Evolutionary conservation across 108 stramenopile genomes (phyloP).

Genomic region (Skeletonema potamos): DNA sequence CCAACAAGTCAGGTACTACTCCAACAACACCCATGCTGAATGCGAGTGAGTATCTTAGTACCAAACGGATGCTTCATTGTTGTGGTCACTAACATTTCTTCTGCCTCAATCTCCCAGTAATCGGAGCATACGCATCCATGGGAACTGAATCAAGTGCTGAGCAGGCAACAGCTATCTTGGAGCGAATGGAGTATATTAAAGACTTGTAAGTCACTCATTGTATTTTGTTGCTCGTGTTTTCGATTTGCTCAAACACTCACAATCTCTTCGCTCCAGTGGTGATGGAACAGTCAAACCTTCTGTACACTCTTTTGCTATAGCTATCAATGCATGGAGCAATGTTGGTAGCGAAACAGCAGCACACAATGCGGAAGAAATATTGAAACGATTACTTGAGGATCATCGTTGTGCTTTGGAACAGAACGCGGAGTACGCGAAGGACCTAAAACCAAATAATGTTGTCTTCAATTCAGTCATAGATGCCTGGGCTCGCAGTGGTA

Average conservation of each 20-base stretch:
- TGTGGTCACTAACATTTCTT: neutral
- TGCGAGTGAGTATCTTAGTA: neutral
- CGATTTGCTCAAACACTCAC: neutral
- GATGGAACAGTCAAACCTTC: slow-evolving; percentile 25
- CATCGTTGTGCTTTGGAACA: slow-evolving; percentile 36
- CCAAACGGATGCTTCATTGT: neutral
- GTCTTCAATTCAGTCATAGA: slow-evolving; percentile 65
- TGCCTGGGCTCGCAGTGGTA: slow-evolving; percentile 58
- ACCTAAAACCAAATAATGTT: slow-evolving; percentile 52
- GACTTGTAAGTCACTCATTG: slow-evolving; percentile 8
- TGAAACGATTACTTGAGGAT: slow-evolving; percentile 31
- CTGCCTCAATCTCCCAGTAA: neutral
- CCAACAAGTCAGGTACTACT: neutral
- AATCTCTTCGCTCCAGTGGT: slow-evolving; percentile 2
- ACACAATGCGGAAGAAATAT: slow-evolving; percentile 47
- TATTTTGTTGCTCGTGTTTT: neutral
- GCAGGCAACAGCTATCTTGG: slow-evolving; percentile 54
- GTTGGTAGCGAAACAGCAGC: slow-evolving; percentile 17
- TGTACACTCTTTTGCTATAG: slow-evolving; percentile 35
- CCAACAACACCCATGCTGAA: slow-evolving; percentile 36
- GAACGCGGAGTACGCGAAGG: slow-evolving; percentile 15
- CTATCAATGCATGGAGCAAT: slow-evolving; percentile 49
- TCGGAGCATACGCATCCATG: slow-evolving; percentile 29
- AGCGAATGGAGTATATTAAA: slow-evolving; percentile 57
- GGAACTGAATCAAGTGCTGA: slow-evolving; percentile 57